Base-by-base conservation (phyloP, 306 rosid species). In the Arachis stenosperma region DNA sequence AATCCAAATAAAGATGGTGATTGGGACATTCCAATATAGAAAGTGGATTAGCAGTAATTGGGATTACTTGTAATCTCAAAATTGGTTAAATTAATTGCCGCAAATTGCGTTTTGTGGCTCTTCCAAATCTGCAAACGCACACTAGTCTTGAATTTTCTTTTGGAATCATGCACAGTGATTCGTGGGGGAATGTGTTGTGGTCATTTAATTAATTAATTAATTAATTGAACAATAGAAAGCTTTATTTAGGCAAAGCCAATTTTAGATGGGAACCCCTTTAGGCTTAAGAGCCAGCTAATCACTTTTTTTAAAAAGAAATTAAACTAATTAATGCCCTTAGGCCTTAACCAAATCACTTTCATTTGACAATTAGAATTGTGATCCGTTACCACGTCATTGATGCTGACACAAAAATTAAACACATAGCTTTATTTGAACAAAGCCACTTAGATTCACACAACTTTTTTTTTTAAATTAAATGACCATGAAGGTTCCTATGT, bases 191-290 rank as follows among this genome's bases (percentile, higher is more conserved):
- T 51, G 79, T 60, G 70, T n/a, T 17, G 15, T 22, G 6, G 17
- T 4, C 57, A 5, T 9, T 9, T 56, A 41, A 60, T 3, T 33
- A 41, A 54, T 48, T 47, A 59, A 60, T 22, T 22, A 22, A 22
- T 22, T 22, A 22, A 22, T 22, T 70, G 9, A 73, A 5, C 56
- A 73, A 37, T 9, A 58, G 53, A 5, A 4, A 58, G 43, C 52
- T 70, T 57, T 62, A 71, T 73, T 39, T 61, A 66, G 75, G 81
- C 44, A 83, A 81, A 54, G 88, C 66, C 88, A 75, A 68, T 46
- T 81, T 51, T 55, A 48, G 74, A 67, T 61, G 81, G 79, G 42
- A 54, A 51, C 41, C 37, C 73, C 58, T 29, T 70, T 50, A 52
- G 51, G 62, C 33, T 69, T 17, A 40, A 39, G 65, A 78, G 79